A percentile compares a stretch with the other conserved stretches of the same genome.
Evolutionary conservation across 345 rosid genomes (phyloP).

Genomic region (Aquilaria yunnanensis): DNA sequence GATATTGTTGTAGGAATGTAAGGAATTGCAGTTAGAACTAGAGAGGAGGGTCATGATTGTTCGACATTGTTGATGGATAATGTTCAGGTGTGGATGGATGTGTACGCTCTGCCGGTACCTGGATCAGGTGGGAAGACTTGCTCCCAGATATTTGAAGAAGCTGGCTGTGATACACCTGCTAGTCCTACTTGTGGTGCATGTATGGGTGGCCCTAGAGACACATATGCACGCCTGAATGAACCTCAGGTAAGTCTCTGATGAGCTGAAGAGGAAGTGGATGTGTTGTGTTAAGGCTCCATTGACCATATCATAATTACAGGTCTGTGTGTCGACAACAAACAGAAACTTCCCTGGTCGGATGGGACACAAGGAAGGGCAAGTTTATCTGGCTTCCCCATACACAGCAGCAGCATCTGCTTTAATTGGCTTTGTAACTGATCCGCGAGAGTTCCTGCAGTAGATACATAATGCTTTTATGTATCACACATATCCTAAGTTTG

Average conservation of each 20-base stretch:
- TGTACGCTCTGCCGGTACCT: constrained; percentile 74
- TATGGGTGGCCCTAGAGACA: constrained; percentile 86
- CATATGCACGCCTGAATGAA: constrained; percentile 81
- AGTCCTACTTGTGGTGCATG: constrained; percentile 94
- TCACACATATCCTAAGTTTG: too few species aligned
- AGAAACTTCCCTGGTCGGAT: constrained; percentile 95
- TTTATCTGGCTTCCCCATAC: constrained; percentile 84
- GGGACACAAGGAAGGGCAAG: constrained; percentile 97
- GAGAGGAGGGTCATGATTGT: too few species aligned
- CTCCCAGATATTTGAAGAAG: constrained; percentile 90
- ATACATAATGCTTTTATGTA: too few species aligned
- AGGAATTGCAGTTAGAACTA: too few species aligned
- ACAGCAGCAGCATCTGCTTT: constrained; percentile 92
- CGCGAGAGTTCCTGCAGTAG: constrained; percentile 80
- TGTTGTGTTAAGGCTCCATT: neutral
- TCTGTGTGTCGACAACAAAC: constrained; percentile 63
- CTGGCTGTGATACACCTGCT: constrained; percentile 86
- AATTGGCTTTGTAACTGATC: constrained; percentile 84
- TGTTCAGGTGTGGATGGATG: constrained; percentile 81
- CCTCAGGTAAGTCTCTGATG: constrained; percentile 42
- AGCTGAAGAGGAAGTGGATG: too few species aligned
- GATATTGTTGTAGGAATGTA: neutral
- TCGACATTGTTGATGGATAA: neutral
- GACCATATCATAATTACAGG: constrained; percentile 23
- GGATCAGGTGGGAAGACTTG: constrained; percentile 95